Conservation (phyloP, 768 basidiomycete genomes). For the Harrya chromipes region DNA sequence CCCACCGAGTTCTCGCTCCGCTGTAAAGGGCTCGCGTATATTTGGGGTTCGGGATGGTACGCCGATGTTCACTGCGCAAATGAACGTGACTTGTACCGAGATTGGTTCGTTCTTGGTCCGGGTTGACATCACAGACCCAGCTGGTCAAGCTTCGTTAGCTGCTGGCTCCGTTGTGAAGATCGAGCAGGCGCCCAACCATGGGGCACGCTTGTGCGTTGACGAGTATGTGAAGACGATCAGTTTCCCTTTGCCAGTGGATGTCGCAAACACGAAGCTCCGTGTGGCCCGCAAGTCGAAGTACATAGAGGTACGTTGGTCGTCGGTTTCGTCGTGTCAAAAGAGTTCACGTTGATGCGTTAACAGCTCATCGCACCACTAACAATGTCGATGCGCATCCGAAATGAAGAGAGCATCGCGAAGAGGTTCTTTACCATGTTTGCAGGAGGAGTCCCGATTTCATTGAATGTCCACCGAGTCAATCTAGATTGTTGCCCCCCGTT, state of each 20-base stretch:
- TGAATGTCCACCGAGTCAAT: constrained; percentile 41
- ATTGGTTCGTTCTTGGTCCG: constrained; percentile 19
- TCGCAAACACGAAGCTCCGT: constrained; percentile 36
- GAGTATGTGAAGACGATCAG: constrained; percentile 25
- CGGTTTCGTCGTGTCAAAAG: neutral
- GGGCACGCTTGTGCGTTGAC: constrained; percentile 9
- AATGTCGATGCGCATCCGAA: constrained; percentile 13
- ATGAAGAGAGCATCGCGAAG: constrained; percentile 17
- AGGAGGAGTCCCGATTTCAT: constrained; percentile 14
- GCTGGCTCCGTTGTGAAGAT: constrained; percentile 20
- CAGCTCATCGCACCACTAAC: constrained; percentile 22
- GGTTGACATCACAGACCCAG: constrained; percentile 23
- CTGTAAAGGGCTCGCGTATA: neutral
- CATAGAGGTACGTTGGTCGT: constrained; percentile 31
- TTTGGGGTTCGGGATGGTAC: constrained; percentile 9
- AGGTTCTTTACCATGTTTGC: constrained; percentile 29
- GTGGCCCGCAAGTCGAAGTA: constrained; percentile 56
- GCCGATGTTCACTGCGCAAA: constrained; percentile 12
- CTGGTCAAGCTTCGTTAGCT: constrained; percentile 13
- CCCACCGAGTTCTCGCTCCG: constrained; percentile 1
- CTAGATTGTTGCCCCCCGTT: constrained; percentile 35
- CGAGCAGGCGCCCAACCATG: constrained; percentile 1
- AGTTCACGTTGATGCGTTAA: neutral
- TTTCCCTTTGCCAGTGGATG: constrained; percentile 46
- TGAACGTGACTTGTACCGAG: constrained; percentile 14